A percentile compares a stretch with the other conserved stretches of the same genome.
phyloP scores from a whole-genome alignment of 495 filamentous ascomycete species.

The Jackrogersella minutella region DNA sequence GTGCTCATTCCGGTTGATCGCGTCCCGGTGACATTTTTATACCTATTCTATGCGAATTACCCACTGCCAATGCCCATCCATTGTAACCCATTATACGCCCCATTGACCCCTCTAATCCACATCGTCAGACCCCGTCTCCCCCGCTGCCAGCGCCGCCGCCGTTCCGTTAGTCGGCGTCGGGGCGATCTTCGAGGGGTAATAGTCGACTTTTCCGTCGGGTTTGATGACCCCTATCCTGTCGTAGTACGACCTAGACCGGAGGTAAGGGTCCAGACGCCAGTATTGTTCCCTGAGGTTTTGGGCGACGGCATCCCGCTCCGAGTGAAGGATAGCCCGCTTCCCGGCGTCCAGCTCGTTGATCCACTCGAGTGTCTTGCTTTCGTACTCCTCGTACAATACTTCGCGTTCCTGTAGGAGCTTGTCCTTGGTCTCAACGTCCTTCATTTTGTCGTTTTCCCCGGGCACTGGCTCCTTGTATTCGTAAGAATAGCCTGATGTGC shows the following conservation, averaged over 20 bases:
- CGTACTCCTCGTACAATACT: conserved; percentile 70
- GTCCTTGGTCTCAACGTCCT: conserved; percentile 69
- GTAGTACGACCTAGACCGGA: conserved; percentile 75
- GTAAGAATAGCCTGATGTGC: conserved; percentile 83
- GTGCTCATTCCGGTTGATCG: conserved; percentile 11
- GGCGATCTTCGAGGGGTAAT: conserved; percentile 63
- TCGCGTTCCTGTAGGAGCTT: conserved; percentile 66
- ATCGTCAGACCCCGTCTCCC: conserved; percentile 60
- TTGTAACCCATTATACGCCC: neutral
- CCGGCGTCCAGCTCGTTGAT: conserved; percentile 53
- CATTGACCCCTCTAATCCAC: conserved; percentile 55
- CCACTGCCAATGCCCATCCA: neutral
- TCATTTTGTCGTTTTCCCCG: conserved; percentile 76
- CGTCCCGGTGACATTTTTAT: too few species aligned
- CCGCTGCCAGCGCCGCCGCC: conserved; percentile 39
- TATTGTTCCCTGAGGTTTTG: conserved; percentile 75
- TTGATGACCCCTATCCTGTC: conserved; percentile 76
- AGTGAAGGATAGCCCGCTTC: conserved; percentile 49
- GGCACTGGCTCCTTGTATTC: conserved; percentile 76
- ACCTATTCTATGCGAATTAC: conserved; percentile 29
- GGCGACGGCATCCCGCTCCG: conserved; percentile 61
- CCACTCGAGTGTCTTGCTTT: conserved; percentile 77
- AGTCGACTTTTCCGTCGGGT: conserved; percentile 70
- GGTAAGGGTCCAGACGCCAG: conserved; percentile 82
- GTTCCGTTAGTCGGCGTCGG: conserved; percentile 33